phyloP scores from a whole-genome alignment of 495 filamentous ascomycete species.

The Lasiosphaeria hispida region DNA sequence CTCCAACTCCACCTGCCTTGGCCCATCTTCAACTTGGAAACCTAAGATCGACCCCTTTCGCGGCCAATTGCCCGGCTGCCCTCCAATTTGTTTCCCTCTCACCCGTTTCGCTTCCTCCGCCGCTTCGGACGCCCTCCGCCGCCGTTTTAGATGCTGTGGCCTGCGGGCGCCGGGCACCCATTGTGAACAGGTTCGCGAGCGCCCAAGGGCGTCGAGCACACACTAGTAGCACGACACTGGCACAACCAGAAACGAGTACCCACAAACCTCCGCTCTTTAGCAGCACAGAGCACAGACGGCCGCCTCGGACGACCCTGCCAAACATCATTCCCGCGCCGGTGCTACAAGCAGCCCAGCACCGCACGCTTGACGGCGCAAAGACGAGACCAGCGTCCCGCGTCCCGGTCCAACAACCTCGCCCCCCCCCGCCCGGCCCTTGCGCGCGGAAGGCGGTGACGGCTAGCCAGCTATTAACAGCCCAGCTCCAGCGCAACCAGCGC shows the following conservation, averaged over 20 bases:
- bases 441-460: slow-evolving; percentile 15
- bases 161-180: not conserved
- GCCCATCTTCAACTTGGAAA: slow-evolving; percentile 11
- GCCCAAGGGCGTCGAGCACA: slow-evolving; percentile 1
- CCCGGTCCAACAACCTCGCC: not conserved
- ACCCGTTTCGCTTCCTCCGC: not conserved
- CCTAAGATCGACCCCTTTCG: not conserved
- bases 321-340: slow-evolving; percentile 5
- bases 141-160: not conserved
- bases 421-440: slow-evolving; percentile 5
- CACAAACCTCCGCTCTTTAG: slow-evolving; percentile 1
- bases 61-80: slow-evolving; percentile 12
- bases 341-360: not conserved
- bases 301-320: slow-evolving; percentile 6
- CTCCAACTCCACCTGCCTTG: slow-evolving; percentile 4
- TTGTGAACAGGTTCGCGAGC: slow-evolving; percentile 10
- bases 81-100: not conserved
- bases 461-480: not conserved
- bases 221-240: not conserved
- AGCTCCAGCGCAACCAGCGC: slow-evolving; percentile 1
- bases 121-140: not conserved
- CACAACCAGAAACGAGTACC: not conserved
- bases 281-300: not conserved
- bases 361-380: slow-evolving; percentile 3
- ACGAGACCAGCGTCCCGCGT: not conserved